phyloP scores from a whole-genome alignment of 108 stramenopile species.

The Nitzschia sp. region DNA sequence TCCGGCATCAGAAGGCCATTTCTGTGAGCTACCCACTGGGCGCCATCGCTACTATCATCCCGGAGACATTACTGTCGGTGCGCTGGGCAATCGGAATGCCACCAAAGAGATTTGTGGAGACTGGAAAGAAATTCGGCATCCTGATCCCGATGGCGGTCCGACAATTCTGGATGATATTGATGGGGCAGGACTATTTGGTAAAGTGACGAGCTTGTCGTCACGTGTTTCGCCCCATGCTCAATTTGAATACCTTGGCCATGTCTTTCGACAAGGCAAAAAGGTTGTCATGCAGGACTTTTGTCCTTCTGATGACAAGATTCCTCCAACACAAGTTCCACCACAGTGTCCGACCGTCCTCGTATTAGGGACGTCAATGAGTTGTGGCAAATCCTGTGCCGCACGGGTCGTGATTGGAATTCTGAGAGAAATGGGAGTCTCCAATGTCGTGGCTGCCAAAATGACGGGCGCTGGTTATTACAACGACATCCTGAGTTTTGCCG shows the following conservation, averaged over 20 bases:
- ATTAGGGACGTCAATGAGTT: slow-evolving; percentile 1
- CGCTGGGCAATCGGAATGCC: slow-evolving; percentile 1
- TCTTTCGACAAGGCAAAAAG: not conserved
- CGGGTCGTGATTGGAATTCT: not conserved
- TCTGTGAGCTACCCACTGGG: slow-evolving; percentile 1
- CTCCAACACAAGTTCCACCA: not conserved
- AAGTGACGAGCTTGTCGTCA: not conserved
- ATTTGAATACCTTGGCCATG: slow-evolving; percentile 2
- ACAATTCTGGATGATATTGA: not conserved
- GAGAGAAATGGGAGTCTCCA: slow-evolving; percentile 1
- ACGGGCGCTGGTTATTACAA: slow-evolving; percentile 1
- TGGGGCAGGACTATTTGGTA: slow-evolving; percentile 2
- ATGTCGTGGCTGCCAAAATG: slow-evolving; percentile 4
- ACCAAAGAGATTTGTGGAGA: slow-evolving; percentile 2
- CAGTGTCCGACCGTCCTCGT: not conserved
- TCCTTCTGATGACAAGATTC: not conserved
- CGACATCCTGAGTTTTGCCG: not conserved
- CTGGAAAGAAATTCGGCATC: slow-evolving; percentile 3
- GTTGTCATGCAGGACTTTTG: not conserved
- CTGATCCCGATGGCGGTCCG: not conserved
- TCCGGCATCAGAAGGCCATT: not conserved
- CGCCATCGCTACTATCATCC: not conserved
- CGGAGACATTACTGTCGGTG: not conserved
- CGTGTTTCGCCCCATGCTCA: not conserved
- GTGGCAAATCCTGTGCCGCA: slow-evolving; percentile 1